phyloP scores from a whole-genome alignment of 75 land plant species.

The Pseudotsuga menziesii region DNA sequence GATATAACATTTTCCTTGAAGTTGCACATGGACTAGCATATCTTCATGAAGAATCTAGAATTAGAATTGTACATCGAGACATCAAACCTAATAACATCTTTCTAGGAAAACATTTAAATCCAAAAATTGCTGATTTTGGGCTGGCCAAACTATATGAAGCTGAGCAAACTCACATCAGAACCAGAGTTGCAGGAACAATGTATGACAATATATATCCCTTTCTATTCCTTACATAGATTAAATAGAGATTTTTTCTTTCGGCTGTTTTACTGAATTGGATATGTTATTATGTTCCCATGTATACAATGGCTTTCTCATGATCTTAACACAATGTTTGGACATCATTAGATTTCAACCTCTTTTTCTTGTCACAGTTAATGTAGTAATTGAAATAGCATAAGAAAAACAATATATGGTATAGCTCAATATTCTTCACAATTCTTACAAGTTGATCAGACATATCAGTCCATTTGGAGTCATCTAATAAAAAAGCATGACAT shows the following conservation, averaged over 20 bases:
- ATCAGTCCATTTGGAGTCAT: not conserved
- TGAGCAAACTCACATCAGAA: conserved; percentile 27
- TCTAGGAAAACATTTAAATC: conserved; percentile 30
- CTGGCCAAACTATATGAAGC: conserved; percentile 38
- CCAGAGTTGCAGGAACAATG: conserved; percentile 42
- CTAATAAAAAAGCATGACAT: too few relatives aligned
- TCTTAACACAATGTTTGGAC: not conserved
- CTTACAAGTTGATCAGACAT: too few relatives aligned
- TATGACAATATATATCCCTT: not conserved
- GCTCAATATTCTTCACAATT: too few relatives aligned
- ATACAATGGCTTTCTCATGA: not conserved
- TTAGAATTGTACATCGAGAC: conserved; percentile 49
- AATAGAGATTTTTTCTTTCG: not conserved
- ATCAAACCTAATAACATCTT: conserved; percentile 46
- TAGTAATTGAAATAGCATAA: too few relatives aligned
- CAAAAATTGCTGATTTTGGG: conserved; percentile 56
- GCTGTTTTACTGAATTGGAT: not conserved
- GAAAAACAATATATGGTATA: too few relatives aligned
- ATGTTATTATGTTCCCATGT: not conserved
- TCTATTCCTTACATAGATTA: not conserved
- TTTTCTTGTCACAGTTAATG: too few relatives aligned
- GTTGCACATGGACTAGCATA: conserved; percentile 53
- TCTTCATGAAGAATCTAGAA: conserved; percentile 44
- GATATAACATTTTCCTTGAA: conserved; percentile 34
- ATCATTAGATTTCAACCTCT: not conserved